Conservation (phyloP, 352 stramenopile species). For the Phytophthora syringae region DNA sequence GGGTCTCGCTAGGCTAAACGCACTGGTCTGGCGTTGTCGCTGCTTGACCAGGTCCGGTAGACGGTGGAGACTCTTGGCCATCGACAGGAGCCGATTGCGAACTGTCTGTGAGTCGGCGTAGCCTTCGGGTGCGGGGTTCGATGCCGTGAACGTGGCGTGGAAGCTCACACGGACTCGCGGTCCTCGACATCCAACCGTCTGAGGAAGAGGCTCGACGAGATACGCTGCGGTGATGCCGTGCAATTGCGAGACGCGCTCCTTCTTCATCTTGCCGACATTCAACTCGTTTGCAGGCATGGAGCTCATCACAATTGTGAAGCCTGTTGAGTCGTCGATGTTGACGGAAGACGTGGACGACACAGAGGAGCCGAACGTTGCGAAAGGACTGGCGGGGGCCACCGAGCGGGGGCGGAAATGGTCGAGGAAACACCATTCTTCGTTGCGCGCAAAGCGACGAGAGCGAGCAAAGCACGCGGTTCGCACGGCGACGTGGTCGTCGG, state of each 20-base stretch:
- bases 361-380: conserved; percentile 10
- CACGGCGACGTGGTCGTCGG: conserved; percentile 40
- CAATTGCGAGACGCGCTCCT: conserved; percentile 41
- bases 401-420: conserved; percentile 38
- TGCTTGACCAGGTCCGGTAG: conserved; percentile 39
- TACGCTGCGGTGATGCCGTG: conserved; percentile 47
- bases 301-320: conserved; percentile 42
- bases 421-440: conserved; percentile 61
- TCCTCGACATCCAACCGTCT: conserved; percentile 17
- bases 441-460: conserved; percentile 40
- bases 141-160: conserved; percentile 40
- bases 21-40: conserved; percentile 20
- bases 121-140: conserved; percentile 12
- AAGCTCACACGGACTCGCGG: conserved; percentile 50
- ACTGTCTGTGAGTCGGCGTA: conserved; percentile 35
- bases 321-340: conserved; percentile 21
- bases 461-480: conserved; percentile 49
- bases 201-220: conserved; percentile 36
- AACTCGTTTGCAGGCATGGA: conserved; percentile 40
- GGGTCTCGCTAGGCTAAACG: conserved; percentile 3
- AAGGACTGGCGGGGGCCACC: conserved; percentile 4
- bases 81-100: conserved; percentile 23
- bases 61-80: conserved; percentile 40
- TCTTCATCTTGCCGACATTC: conserved; percentile 36
- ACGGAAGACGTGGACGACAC: conserved; percentile 20